Conservation (phyloP, 169 alveolate species). For the Theileria sp. region DNA sequence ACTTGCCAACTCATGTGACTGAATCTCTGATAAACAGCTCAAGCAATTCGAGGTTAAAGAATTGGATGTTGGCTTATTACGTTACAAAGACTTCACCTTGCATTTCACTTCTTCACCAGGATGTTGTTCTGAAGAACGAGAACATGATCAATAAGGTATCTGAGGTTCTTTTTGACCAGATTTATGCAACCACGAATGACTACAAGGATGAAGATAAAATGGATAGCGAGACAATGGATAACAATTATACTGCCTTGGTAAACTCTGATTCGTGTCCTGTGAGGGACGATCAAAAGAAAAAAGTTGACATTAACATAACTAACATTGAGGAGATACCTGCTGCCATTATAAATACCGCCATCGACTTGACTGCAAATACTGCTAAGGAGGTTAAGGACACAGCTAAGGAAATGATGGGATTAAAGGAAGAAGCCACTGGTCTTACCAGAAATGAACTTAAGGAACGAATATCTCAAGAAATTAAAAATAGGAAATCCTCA, state of each 20-base stretch:
- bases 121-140: slow-evolving; percentile 32
- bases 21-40: slow-evolving; percentile 54
- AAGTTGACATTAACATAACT: neutral
- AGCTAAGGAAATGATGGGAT: slow-evolving; percentile 18
- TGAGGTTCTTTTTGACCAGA: slow-evolving; percentile 55
- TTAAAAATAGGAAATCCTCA: neutral
- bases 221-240: slow-evolving; percentile 32
- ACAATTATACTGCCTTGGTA: slow-evolving; percentile 17
- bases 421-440: slow-evolving; percentile 8
- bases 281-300: slow-evolving; percentile 3
- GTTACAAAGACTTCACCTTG: slow-evolving; percentile 56
- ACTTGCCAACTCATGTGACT: slow-evolving; percentile 50
- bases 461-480: neutral
- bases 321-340: slow-evolving; percentile 17
- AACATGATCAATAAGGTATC: slow-evolving; percentile 27
- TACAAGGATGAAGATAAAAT: slow-evolving; percentile 18
- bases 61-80: slow-evolving; percentile 60
- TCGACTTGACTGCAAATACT: slow-evolving; percentile 9
- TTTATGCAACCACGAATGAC: slow-evolving; percentile 47
- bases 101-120: slow-evolving; percentile 59
- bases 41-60: slow-evolving; percentile 30
- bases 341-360: slow-evolving; percentile 6
- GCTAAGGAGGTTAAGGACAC: slow-evolving; percentile 13
- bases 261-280: slow-evolving; percentile 15
- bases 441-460: neutral